phyloP scores from a whole-genome alignment of 371 early-diverging fungal species.

The Gilbertella persicaria region DNA sequence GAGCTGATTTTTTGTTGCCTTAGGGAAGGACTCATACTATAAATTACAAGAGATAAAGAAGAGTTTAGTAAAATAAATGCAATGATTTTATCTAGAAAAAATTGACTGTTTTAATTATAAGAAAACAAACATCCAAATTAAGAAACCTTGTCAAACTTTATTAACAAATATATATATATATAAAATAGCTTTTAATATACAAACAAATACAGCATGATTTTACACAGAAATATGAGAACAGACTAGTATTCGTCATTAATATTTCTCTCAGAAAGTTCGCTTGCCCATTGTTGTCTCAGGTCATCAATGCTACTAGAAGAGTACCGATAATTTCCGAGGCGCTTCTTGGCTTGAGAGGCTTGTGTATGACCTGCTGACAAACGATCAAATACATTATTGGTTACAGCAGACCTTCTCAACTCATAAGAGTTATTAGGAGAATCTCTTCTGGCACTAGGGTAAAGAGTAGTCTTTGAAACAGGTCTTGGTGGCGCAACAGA shows the following conservation, averaged over 20 bases:
- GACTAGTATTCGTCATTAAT: not conserved
- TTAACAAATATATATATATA: not conserved
- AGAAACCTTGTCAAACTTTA: not conserved
- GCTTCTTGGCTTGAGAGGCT: constrained; percentile 46
- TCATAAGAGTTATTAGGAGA: constrained; percentile 22
- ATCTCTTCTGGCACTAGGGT: constrained; percentile 7
- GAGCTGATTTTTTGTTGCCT: not conserved
- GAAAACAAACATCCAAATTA: constrained; percentile 13
- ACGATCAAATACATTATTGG: constrained; percentile 42
- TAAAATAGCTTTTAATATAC: not conserved
- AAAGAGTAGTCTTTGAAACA: not conserved
- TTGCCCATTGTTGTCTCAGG: constrained; percentile 26
- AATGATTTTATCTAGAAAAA: not conserved
- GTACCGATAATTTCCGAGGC: constrained; percentile 13
- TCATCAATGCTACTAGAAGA: constrained; percentile 35
- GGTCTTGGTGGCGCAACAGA: constrained; percentile 6
- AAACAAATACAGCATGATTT: not conserved
- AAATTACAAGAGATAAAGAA: not conserved
- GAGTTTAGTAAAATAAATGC: not conserved
- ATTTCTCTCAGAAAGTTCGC: constrained; percentile 10
- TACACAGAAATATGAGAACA: not conserved
- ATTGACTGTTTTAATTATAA: constrained; percentile 7
- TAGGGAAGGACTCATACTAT: not conserved
- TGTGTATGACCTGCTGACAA: constrained; percentile 44
- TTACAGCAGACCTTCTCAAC: constrained; percentile 17